Percentiles rank a stretch among this genome's conserved stretches.
Conservation (phyloP, 2,329 filamentous ascomycete genomes). For the Thelonectria rubi region DNA sequence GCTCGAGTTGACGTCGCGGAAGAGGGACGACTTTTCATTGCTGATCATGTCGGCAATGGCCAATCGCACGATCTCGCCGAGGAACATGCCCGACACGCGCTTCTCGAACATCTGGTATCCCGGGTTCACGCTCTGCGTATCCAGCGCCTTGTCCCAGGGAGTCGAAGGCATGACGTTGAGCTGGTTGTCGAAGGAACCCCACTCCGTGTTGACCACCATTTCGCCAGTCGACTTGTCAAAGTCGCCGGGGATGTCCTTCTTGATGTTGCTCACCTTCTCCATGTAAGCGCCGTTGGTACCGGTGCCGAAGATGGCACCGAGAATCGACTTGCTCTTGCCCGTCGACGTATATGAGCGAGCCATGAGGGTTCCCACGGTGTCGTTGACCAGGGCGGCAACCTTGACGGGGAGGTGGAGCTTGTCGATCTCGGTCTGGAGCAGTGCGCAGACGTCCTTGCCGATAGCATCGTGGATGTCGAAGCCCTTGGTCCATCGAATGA, state of each 20-base stretch:
- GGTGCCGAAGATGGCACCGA: slow-evolving; percentile 98
- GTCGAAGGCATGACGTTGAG: slow-evolving; percentile 89
- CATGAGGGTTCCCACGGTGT: slow-evolving; percentile 98
- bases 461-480: slow-evolving; percentile 96
- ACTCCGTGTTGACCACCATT: slow-evolving; percentile 99
- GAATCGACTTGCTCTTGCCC: slow-evolving; percentile 82
- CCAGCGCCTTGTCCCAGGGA: slow-evolving; percentile 80
- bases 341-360: slow-evolving; percentile 94
- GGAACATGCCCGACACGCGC: slow-evolving; percentile 96
- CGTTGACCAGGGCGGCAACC: slow-evolving; percentile 96
- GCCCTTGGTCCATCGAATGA: slow-evolving; percentile 98
- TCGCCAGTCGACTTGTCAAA: slow-evolving; percentile 85
- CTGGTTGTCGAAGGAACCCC: slow-evolving; percentile 97
- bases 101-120: slow-evolving; percentile 99
- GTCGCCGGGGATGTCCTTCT: slow-evolving; percentile 75
- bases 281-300: slow-evolving; percentile 98
- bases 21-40: slow-evolving; percentile 72
- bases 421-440: slow-evolving; percentile 91
- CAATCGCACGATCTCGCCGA: slow-evolving; percentile 90
- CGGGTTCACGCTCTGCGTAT: slow-evolving; percentile 84
- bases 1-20: slow-evolving; percentile 78
- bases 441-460: slow-evolving; percentile 91
- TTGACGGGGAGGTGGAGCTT: slow-evolving; percentile 85
- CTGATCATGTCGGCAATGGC: slow-evolving; percentile 77
- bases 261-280: slow-evolving; percentile 87